Percentiles rank a stretch among this genome's conserved stretches.
Evolutionary conservation across 1,284 basidiomycete species (phyloP).

Genomic region (Schizophyllum amplum): DNA sequence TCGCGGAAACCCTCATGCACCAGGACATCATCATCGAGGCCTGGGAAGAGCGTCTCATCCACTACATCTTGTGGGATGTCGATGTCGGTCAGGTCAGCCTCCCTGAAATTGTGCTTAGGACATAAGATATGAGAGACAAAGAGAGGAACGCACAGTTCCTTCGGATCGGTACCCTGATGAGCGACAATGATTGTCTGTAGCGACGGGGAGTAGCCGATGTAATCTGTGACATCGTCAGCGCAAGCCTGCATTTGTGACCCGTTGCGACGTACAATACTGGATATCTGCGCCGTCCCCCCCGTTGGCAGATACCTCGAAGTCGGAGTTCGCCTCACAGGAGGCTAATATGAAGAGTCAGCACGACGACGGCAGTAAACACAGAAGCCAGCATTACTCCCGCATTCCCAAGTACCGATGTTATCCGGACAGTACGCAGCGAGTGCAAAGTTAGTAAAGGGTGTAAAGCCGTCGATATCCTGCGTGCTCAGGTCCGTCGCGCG

Average conservation of each 20-base stretch:
- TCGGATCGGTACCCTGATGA: conserved; percentile 42
- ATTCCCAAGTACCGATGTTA: conserved; percentile 42
- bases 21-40: conserved; percentile 26
- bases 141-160: conserved; percentile 27
- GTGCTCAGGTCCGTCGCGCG: conserved; percentile 33
- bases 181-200: conserved; percentile 38
- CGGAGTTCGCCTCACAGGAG: conserved; percentile 26
- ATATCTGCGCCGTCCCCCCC: conserved; percentile 27
- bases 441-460: conserved; percentile 47
- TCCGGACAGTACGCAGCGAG: conserved; percentile 47
- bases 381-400: conserved; percentile 29
- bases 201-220: conserved; percentile 37
- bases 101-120: conserved; percentile 14
- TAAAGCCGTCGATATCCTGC: conserved; percentile 34
- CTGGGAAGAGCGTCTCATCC: conserved; percentile 39
- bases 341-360: not conserved
- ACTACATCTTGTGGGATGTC: conserved; percentile 27
- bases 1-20: conserved; percentile 42
- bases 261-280: conserved; percentile 30
- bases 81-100: conserved; percentile 39
- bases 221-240: conserved; percentile 20
- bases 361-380: not conserved
- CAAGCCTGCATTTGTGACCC: not conserved
- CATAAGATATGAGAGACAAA: not conserved
- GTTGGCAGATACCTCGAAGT: conserved; percentile 25